Evolutionary conservation across 2,329 filamentous ascomycete species (phyloP).

Genomic region (Monosporascus sp.): DNA sequence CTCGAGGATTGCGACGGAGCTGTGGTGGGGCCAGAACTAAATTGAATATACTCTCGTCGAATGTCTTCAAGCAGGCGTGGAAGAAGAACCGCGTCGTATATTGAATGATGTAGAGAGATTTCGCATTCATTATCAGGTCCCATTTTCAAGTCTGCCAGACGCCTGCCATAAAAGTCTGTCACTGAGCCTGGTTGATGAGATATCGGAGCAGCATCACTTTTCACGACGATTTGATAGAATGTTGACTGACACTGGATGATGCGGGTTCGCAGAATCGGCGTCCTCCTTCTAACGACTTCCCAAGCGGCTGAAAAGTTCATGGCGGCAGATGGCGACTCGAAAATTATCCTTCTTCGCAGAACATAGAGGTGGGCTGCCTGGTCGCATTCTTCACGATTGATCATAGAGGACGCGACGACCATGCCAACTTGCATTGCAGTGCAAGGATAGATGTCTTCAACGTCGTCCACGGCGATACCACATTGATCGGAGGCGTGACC

Average conservation of each 20-base stretch:
- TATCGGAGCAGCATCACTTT: too few species aligned
- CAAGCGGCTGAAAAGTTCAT: constrained; percentile 2
- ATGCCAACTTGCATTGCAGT: constrained; percentile 26
- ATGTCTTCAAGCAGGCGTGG: too few species aligned
- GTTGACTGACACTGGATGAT: not conserved
- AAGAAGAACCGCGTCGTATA: too few species aligned
- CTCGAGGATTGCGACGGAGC: too few species aligned
- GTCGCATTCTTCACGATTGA: constrained; percentile 17
- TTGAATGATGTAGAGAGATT: too few species aligned
- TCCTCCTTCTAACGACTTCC: constrained; percentile 1
- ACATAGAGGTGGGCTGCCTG: constrained; percentile 18
- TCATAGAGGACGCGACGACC: too few species aligned
- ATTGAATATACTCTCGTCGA: too few species aligned
- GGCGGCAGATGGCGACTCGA: not conserved
- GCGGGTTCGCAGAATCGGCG: constrained; percentile 6
- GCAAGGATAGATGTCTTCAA: constrained; percentile 24
- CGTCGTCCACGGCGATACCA: not conserved
- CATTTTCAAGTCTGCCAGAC: too few species aligned
- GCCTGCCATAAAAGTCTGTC: too few species aligned
- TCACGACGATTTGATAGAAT: constrained; percentile 7
- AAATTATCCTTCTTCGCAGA: constrained; percentile 8
- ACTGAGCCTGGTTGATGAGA: too few species aligned
- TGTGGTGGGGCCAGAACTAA: too few species aligned
- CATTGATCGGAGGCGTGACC: not conserved
- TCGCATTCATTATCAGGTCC: too few species aligned